These are phyloP conservation scores for Chionographis japonica DNA, from an alignment of 106 monocot genomes.

Conservation along the genomic window DNA sequence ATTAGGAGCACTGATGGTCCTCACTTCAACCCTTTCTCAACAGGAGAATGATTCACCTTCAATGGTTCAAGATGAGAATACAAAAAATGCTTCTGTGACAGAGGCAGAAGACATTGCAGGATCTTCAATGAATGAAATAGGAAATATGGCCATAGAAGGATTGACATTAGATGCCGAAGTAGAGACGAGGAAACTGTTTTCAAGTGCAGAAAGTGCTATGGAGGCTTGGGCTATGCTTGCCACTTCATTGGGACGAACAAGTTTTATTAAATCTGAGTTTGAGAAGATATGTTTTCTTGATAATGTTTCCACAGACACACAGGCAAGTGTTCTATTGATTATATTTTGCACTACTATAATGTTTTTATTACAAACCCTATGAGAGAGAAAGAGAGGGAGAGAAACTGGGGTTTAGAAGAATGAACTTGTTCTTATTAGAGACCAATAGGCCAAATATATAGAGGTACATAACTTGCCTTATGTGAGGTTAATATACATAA, in stretches of 20 bases:
- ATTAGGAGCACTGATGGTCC: constrained; percentile 77
- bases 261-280: constrained; percentile 97
- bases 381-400: too few relatives aligned
- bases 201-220: constrained; percentile 96
- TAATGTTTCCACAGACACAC: constrained; percentile 85
- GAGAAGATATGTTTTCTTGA: constrained; percentile 97
- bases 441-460: too few relatives aligned
- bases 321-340: constrained; percentile 35
- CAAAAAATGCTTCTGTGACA: constrained; percentile 14
- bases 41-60: constrained; percentile 21
- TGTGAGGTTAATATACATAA: too few relatives aligned
- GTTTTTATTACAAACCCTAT: background rate
- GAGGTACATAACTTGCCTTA: too few relatives aligned
- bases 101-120: constrained; percentile 11
- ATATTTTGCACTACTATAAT: background rate
- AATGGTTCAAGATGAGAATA: constrained; percentile 3
- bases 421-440: too few relatives aligned
- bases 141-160: constrained; percentile 8
- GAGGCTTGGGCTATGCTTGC: constrained; percentile 99
- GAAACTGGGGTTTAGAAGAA: too few relatives aligned
- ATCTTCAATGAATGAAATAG: constrained; percentile 12
- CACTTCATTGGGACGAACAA: constrained; percentile 70
- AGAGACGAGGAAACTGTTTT: constrained; percentile 71
- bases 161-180: constrained; percentile 27
- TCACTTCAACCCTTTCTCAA: constrained; percentile 49